Percentiles rank a stretch among this genome's conserved stretches.
Conservation (phyloP, 116 monocot genomes). For the Zostera marina region DNA sequence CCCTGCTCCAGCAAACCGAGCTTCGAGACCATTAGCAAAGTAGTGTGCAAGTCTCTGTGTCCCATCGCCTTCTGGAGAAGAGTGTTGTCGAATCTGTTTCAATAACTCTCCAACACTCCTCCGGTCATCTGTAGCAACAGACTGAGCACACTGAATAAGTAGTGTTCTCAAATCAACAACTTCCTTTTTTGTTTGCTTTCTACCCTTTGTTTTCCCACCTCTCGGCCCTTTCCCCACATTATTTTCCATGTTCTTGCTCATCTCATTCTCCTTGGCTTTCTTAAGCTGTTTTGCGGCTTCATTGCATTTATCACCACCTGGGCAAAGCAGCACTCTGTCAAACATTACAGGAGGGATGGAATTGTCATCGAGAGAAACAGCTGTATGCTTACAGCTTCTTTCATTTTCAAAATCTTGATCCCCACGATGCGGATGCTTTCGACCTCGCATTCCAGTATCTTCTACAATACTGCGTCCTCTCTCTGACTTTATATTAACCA, state of each 20-base stretch:
- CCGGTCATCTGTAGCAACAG: conserved; percentile 46
- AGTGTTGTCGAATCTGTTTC: conserved; percentile 54
- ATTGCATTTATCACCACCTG: not conserved
- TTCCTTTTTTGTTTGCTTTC: conserved; percentile 41
- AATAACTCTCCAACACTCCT: conserved; percentile 36
- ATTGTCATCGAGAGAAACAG: conserved; percentile 14
- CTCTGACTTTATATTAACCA: conserved; percentile 12
- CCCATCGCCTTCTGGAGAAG: conserved; percentile 50
- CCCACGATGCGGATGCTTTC: conserved; percentile 42
- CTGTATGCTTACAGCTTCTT: conserved; percentile 45
- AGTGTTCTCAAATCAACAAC: conserved; percentile 54
- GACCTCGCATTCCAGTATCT: conserved; percentile 8
- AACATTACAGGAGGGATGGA: conserved; percentile 8
- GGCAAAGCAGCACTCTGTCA: conserved; percentile 10
- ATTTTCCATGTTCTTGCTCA: conserved; percentile 1
- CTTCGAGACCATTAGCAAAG: conserved; percentile 79
- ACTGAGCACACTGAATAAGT: conserved; percentile 63
- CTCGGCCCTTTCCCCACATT: not conserved
- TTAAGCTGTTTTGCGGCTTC: conserved; percentile 5
- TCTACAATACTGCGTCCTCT: not conserved
- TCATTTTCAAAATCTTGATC: conserved; percentile 33
- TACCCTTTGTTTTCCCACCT: conserved; percentile 12
- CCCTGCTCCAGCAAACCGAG: conserved; percentile 72
- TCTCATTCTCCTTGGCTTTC: conserved; percentile 6
- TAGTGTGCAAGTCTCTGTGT: conserved; percentile 57